These are phyloP conservation scores for Xylaria multiplex DNA, from an alignment of 2,329 filamentous ascomycete genomes.

Conservation along the genomic window DNA sequence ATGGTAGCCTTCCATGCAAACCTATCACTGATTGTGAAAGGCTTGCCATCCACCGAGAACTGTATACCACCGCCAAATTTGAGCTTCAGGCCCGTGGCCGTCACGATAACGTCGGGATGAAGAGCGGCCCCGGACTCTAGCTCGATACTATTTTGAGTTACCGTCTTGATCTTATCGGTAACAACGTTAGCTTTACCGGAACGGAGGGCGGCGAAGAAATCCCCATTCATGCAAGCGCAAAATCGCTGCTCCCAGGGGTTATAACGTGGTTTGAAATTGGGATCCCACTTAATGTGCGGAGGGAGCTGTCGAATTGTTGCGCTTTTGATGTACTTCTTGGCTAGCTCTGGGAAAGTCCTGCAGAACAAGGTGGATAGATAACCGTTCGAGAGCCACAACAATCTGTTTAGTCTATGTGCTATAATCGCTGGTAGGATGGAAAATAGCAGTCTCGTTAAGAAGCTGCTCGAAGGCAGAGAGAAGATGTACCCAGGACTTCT, in stretches of 20 bases:
- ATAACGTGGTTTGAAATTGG: slow-evolving; percentile 73
- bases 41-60: slow-evolving; percentile 64
- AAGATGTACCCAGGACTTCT: slow-evolving; percentile 78
- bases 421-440: slow-evolving; percentile 28
- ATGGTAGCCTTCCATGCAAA: slow-evolving; percentile 73
- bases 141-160: slow-evolving; percentile 59
- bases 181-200: slow-evolving; percentile 58
- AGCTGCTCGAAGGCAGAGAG: slow-evolving; percentile 58
- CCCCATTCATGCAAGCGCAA: slow-evolving; percentile 70
- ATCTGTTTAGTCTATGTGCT: slow-evolving; percentile 49
- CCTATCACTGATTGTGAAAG: slow-evolving; percentile 58
- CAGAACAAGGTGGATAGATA: slow-evolving; percentile 62
- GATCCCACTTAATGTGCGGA: slow-evolving; percentile 61
- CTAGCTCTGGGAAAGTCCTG: slow-evolving; percentile 60
- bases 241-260: slow-evolving; percentile 79
- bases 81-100: slow-evolving; percentile 73
- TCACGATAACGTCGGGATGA: slow-evolving; percentile 73
- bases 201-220: slow-evolving; percentile 64
- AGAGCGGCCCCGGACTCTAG: slow-evolving; percentile 61
- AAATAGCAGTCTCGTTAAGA: slow-evolving; percentile 44
- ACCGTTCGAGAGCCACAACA: slow-evolving; percentile 60
- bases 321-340: slow-evolving; percentile 59
- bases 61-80: slow-evolving; percentile 64
- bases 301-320: slow-evolving; percentile 64
- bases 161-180: slow-evolving; percentile 63